These are phyloP conservation scores for Aspergillus ustus DNA, from an alignment of 2,329 filamentous ascomycete genomes.

Conservation along the genomic window DNA sequence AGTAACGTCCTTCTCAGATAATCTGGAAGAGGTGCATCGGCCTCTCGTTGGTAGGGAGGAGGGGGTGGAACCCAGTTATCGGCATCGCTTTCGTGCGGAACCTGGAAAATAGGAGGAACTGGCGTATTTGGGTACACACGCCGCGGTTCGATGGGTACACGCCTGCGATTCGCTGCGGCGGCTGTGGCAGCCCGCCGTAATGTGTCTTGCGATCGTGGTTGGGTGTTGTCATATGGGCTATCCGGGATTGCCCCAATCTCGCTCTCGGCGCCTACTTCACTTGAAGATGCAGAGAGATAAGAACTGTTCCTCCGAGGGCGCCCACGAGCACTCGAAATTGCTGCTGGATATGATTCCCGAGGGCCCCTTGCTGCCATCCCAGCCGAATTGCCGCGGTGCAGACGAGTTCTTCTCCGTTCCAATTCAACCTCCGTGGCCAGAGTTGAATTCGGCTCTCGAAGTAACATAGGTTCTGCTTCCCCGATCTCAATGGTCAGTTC, in stretches of 20 bases:
- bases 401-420: slow-evolving; percentile 73
- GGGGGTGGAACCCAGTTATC: slow-evolving; percentile 89
- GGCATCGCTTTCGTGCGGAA: slow-evolving; percentile 84
- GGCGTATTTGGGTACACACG: slow-evolving; percentile 48
- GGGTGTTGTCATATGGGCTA: slow-evolving; percentile 73
- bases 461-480: slow-evolving; percentile 67
- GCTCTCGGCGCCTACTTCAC: slow-evolving; percentile 22
- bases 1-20: slow-evolving; percentile 40
- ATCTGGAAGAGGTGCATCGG: slow-evolving; percentile 44
- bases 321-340: slow-evolving; percentile 24
- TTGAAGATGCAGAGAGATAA: slow-evolving; percentile 31
- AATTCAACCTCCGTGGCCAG: slow-evolving; percentile 79
- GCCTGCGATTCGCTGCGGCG: slow-evolving; percentile 72
- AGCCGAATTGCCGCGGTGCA: slow-evolving; percentile 58
- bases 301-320: slow-evolving; percentile 33
- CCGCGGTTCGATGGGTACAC: slow-evolving; percentile 56
- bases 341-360: slow-evolving; percentile 32
- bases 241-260: slow-evolving; percentile 65
- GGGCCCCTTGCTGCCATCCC: slow-evolving; percentile 31
- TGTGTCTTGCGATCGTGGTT: slow-evolving; percentile 71
- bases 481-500: slow-evolving; percentile 76
- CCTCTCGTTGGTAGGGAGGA: slow-evolving; percentile 66
- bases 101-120: slow-evolving; percentile 50
- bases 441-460: slow-evolving; percentile 75
- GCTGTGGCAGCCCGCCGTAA: slow-evolving; percentile 73